These are phyloP conservation scores for Hericium alpestre DNA, from an alignment of 768 basidiomycete genomes.

Conservation along the genomic window DNA sequence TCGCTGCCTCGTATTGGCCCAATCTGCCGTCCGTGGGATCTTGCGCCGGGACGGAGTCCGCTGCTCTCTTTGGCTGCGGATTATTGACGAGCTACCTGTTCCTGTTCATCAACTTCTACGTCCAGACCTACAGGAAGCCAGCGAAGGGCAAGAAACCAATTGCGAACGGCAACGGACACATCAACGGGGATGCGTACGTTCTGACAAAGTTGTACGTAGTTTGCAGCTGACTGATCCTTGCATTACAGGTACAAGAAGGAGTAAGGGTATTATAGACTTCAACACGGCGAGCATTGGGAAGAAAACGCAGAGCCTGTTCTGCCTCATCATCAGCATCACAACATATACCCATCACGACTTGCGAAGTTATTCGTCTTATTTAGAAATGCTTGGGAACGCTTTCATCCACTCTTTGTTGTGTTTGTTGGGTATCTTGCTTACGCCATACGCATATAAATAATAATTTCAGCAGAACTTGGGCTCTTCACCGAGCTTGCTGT, in stretches of 20 bases:
- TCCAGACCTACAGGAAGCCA: slow-evolving; percentile 73
- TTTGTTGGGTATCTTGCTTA: slow-evolving; percentile 2
- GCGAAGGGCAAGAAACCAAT: slow-evolving; percentile 23
- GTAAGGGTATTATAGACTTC: slow-evolving; percentile 3
- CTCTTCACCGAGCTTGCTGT: neutral
- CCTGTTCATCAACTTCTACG: slow-evolving; percentile 93
- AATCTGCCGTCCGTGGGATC: slow-evolving; percentile 61
- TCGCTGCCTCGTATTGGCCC: slow-evolving; percentile 45
- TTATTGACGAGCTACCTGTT: slow-evolving; percentile 85
- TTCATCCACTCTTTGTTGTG: slow-evolving; percentile 7
- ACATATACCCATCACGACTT: slow-evolving; percentile 12
- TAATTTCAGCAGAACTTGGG: neutral
- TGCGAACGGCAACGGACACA: slow-evolving; percentile 38
- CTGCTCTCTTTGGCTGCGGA: slow-evolving; percentile 82
- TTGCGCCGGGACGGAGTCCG: slow-evolving; percentile 82
- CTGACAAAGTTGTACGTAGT: neutral
- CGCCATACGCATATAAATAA: slow-evolving; percentile 5
- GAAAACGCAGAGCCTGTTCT: neutral
- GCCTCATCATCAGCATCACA: slow-evolving; percentile 5
- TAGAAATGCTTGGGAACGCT: slow-evolving; percentile 1
- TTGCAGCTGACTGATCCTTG: neutral
- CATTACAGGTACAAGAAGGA: slow-evolving; percentile 7
- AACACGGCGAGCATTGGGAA: neutral
- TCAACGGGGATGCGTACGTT: slow-evolving; percentile 25
- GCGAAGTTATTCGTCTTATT: slow-evolving; percentile 5